Percentiles rank a stretch among this genome's conserved stretches.
Conservation (phyloP, 768 basidiomycete genomes). For the Suillus spraguei region DNA sequence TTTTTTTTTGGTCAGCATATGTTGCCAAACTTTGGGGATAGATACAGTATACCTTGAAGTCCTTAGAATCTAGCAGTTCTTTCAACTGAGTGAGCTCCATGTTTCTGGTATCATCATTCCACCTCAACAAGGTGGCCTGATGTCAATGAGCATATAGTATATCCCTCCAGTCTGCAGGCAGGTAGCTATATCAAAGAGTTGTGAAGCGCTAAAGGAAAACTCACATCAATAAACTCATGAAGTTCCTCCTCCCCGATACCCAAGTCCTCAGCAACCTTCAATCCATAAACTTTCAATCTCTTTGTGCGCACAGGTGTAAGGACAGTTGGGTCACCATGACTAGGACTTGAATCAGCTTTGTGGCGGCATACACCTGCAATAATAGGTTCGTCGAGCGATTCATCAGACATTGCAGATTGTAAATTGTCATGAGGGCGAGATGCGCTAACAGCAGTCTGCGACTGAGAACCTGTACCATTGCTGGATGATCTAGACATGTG, state of each 20-base stretch:
- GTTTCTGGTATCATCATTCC: too few species aligned
- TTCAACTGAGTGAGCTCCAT: neutral
- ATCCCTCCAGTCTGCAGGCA: neutral
- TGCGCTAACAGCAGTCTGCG: neutral
- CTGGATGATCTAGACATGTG: too few species aligned
- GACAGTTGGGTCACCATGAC: neutral
- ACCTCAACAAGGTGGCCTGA: neutral
- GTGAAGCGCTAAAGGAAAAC: neutral
- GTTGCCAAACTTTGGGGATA: too few species aligned
- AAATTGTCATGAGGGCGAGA: too few species aligned
- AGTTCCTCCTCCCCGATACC: neutral
- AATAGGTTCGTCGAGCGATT: neutral
- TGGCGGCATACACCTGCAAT: neutral
- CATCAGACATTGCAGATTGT: neutral
- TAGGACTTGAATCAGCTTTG: neutral
- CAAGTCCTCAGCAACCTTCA: neutral
- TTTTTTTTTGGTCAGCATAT: too few species aligned
- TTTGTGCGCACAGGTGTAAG: neutral
- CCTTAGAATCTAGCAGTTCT: neutral
- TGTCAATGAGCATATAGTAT: neutral
- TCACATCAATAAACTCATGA: neutral
- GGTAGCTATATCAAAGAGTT: too few species aligned
- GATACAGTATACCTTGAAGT: neutral
- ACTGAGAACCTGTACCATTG: too few species aligned
- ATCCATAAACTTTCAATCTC: neutral